Evolutionary conservation across 1,139 yeast genomes (phyloP), one percentile per base, ranked within the genome.

Genomic region (Protomyces inundatus): DNA sequence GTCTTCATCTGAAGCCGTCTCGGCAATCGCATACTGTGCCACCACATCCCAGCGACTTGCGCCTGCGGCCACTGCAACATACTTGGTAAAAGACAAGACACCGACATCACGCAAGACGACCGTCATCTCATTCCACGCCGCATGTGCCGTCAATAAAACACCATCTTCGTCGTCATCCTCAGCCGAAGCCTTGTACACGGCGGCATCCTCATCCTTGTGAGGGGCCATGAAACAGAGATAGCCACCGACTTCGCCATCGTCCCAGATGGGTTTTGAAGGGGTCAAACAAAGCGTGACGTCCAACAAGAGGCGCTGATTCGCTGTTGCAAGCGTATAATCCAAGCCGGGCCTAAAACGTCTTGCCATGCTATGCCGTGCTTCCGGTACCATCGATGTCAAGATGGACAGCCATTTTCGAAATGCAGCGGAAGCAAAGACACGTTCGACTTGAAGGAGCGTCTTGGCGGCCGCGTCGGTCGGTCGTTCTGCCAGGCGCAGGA

Each of bases 321-420:
- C 82, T 0, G 98, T 89, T 0, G 98, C 98, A 59, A 95, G 79
- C 3, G 93, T 91, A 74, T 89, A 95, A 74, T 95, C 99, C 48
- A 84, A 85, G 1, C 98, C 98, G 0, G 97, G 98, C 70, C 98
- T 82, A 77, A 95, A 95, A 68, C 98, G 79, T 72, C 99, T 82
- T 1, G 87, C 81, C 50, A 90, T 73, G 1, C 88, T 77, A 69
- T 87, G 88, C 66, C 88, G 89, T 52, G 86, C 81, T 7, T 84
- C 77, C 6, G 88, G 84, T 2, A 81, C 77, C 65, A 90, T 73
- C n/a, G 84, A 81, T 0, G 97, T 87, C 4, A 91, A 74, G 3
- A 77, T 68, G 32, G 79, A 77, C 50, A 95, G 73, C 88, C 95
- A 91, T 73, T 86, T 86, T 58, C 81, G 81, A 74, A 88, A 91